A percentile compares a stretch with the other conserved stretches of the same genome.
phyloP scores from a whole-genome alignment of 1,284 basidiomycete species.

The Athelia sp. region DNA sequence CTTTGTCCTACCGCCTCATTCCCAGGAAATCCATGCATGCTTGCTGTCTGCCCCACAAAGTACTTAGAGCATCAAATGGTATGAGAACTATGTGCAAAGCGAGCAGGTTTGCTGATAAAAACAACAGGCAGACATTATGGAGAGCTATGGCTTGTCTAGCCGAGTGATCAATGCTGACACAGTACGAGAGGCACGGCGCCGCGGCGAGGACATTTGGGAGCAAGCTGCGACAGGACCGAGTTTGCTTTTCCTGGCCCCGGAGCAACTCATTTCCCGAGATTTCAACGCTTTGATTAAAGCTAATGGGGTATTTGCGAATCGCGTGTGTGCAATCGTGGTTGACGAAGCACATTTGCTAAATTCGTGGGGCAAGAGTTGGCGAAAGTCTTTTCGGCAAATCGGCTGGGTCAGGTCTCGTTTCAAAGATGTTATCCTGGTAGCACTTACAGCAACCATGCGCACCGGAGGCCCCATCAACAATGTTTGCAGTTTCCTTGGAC shows the following conservation, averaged over 20 bases:
- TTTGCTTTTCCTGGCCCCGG: not conserved
- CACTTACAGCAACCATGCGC: slow-evolving; percentile 5
- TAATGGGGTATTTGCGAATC: not conserved
- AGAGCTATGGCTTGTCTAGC: not conserved
- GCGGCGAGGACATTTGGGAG: not conserved
- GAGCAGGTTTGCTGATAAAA: not conserved
- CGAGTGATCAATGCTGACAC: not conserved
- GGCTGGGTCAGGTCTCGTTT: not conserved
- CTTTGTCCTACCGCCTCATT: slow-evolving; percentile 6
- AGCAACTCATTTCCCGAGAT: not conserved
- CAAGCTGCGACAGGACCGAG: not conserved
- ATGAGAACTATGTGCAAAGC: not conserved
- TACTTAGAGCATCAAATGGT: slow-evolving; percentile 4
- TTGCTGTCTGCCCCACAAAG: slow-evolving; percentile 10
- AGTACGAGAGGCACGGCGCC: not conserved
- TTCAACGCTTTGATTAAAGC: not conserved
- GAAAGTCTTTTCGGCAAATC: not conserved
- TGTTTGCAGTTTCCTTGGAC: slow-evolving; percentile 10
- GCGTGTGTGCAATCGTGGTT: not conserved
- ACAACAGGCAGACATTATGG: not conserved
- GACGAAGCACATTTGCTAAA: not conserved
- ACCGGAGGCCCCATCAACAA: not conserved
- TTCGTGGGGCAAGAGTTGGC: not conserved
- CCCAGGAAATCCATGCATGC: slow-evolving; percentile 6
- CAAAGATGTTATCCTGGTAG: not conserved